phyloP scores from a whole-genome alignment of 345 rosid species.

The Boechera stricta region DNA sequence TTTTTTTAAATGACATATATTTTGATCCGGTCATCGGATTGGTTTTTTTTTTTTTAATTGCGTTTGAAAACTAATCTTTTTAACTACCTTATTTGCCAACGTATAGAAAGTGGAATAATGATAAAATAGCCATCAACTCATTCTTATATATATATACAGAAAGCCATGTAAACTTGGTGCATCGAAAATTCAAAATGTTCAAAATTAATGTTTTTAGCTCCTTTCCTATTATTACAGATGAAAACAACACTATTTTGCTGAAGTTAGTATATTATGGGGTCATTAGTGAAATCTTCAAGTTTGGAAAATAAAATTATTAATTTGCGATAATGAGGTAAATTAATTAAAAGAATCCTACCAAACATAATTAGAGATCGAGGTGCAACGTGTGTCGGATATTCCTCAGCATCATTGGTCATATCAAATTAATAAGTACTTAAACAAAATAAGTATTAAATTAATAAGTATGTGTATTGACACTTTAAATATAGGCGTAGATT shows the following conservation, averaged over 20 bases:
- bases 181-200: background rate
- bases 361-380: constrained; percentile 39
- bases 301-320: background rate
- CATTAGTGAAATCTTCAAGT: constrained; percentile 6
- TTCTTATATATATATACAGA: background rate
- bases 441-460: background rate
- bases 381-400: constrained; percentile 48
- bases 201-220: background rate
- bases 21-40: background rate
- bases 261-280: background rate
- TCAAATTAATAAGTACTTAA: background rate
- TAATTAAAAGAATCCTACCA: constrained; percentile 27
- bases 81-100: background rate
- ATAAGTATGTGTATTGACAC: background rate
- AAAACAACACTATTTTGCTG: background rate
- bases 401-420: constrained; percentile 41
- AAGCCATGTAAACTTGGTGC: background rate
- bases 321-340: constrained; percentile 2
- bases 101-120: background rate
- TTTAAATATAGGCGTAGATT: constrained; percentile 28
- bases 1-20: background rate
- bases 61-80: background rate
- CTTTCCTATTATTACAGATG: background rate
- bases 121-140: background rate
- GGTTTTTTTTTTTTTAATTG: background rate